Conservation (phyloP, 371 early-diverging fungal genomes). For the Rhizopus delemar region DNA sequence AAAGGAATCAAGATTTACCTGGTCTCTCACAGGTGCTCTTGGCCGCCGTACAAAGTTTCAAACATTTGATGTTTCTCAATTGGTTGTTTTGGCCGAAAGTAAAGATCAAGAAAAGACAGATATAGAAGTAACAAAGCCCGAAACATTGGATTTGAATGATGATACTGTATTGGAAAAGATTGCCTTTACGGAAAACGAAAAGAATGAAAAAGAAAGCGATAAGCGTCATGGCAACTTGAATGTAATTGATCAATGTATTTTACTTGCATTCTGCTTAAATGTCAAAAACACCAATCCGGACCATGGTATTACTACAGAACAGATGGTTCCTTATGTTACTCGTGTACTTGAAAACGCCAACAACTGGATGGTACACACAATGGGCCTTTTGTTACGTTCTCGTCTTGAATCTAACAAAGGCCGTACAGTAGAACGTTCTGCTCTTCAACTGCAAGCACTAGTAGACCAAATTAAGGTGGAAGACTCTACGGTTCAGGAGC, state of each 20-base stretch:
- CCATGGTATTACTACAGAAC: constrained; percentile 88
- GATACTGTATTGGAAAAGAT: constrained; percentile 89
- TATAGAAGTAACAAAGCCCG: constrained; percentile 52
- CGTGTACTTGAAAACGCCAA: constrained; percentile 90
- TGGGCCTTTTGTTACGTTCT: constrained; percentile 86
- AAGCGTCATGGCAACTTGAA: constrained; percentile 61
- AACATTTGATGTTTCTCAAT: constrained; percentile 79
- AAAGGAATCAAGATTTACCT: constrained; percentile 74
- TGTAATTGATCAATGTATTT: constrained; percentile 83
- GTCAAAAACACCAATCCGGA: constrained; percentile 92
- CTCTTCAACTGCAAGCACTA: constrained; percentile 89
- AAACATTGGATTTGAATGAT: constrained; percentile 80
- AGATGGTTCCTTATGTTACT: constrained; percentile 90
- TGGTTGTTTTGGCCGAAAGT: constrained; percentile 88
- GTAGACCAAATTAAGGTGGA: constrained; percentile 87
- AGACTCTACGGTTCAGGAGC: constrained; percentile 77
- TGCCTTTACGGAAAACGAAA: constrained; percentile 54
- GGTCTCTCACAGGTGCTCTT: constrained; percentile 84
- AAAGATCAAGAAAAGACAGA: constrained; percentile 38
- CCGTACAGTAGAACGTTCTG: constrained; percentile 90
- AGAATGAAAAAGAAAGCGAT: constrained; percentile 41
- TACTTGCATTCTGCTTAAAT: constrained; percentile 89
- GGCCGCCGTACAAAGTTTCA: constrained; percentile 96
- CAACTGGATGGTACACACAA: constrained; percentile 97
- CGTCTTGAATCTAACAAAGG: constrained; percentile 86